phyloP scores from a whole-genome alignment of 257 asterid species.

The Jasminum sambac region DNA sequence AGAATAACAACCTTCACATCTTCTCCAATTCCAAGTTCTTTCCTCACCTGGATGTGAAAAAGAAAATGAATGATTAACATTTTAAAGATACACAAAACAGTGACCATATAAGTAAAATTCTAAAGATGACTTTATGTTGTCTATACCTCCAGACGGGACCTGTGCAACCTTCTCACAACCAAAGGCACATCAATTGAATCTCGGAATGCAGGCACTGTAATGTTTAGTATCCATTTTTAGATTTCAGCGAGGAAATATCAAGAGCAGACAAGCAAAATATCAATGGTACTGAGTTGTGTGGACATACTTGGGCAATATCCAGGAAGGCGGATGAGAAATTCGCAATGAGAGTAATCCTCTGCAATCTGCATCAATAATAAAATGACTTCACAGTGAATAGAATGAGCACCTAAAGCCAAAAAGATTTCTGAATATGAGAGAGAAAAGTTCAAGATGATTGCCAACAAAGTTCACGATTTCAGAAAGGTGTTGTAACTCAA shows the following conservation, averaged over 20 bases:
- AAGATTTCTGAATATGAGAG: neutral
- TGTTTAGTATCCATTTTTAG: constrained; percentile 26
- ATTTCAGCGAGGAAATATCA: neutral
- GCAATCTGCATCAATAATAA: constrained; percentile 67
- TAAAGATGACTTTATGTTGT: constrained; percentile 6
- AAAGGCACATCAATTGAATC: constrained; percentile 93
- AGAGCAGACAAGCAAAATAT: constrained; percentile 1
- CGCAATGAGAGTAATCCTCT: constrained; percentile 97
- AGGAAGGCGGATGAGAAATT: constrained; percentile 93
- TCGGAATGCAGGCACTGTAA: constrained; percentile 96
- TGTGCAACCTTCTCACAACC: constrained; percentile 95
- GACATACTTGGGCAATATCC: constrained; percentile 97
- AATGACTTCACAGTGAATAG: constrained; percentile 16
- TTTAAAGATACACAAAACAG: constrained; percentile 10
- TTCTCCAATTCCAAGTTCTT: constrained; percentile 74
- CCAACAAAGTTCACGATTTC: neutral
- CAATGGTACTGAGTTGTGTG: constrained; percentile 2
- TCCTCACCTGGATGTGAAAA: constrained; percentile 59
- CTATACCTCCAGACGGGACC: constrained; percentile 76
- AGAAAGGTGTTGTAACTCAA: neutral
- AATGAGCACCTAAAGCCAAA: constrained; percentile 13
- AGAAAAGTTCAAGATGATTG: neutral
- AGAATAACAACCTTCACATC: constrained; percentile 87
- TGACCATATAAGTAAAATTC: constrained; percentile 8
- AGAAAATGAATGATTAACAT: constrained; percentile 14